These are phyloP conservation scores for Berberis vulgaris DNA, from an alignment of 164 flowering plant species.

Conservation along the genomic window DNA sequence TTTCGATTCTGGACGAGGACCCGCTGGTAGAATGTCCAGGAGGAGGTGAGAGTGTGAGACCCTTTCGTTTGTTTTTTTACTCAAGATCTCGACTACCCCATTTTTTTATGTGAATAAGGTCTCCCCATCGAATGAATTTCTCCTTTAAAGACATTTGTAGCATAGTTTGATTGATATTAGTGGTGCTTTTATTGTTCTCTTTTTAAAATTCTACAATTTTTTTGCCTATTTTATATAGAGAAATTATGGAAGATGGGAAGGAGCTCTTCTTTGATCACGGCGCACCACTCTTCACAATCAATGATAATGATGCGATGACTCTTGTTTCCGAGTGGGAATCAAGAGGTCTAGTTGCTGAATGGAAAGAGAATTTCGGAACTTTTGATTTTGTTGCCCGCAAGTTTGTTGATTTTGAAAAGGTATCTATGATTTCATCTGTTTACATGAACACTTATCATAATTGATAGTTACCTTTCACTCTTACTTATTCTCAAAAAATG, in stretches of 20 bases:
- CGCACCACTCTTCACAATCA: constrained; percentile 53
- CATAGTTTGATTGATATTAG: neutral
- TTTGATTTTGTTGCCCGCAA: constrained; percentile 38
- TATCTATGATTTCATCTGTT: constrained; percentile 4
- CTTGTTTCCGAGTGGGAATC: constrained; percentile 58
- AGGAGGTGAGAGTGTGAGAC: constrained; percentile 37
- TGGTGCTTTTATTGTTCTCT: neutral
- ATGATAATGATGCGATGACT: constrained; percentile 29
- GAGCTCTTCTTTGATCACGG: constrained; percentile 78
- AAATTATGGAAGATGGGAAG: constrained; percentile 60
- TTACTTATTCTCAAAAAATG: too few species aligned
- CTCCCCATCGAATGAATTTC: too few species aligned
- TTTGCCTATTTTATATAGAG: constrained; percentile 27
- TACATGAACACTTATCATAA: too few species aligned
- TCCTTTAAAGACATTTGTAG: neutral
- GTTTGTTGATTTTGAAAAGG: constrained; percentile 43
- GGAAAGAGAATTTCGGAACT: constrained; percentile 56
- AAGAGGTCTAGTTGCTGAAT: constrained; percentile 59
- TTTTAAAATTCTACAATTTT: neutral
- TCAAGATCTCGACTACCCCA: neutral
- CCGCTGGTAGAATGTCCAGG: constrained; percentile 89
- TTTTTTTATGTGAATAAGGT: too few species aligned
- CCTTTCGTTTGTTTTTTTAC: neutral
- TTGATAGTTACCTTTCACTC: too few species aligned
- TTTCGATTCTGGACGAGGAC: constrained; percentile 80